A percentile compares a stretch with the other conserved stretches of the same genome.
phyloP scores from a whole-genome alignment of 148 eudicot genomes.

The Spergularia bocconei region DNA sequence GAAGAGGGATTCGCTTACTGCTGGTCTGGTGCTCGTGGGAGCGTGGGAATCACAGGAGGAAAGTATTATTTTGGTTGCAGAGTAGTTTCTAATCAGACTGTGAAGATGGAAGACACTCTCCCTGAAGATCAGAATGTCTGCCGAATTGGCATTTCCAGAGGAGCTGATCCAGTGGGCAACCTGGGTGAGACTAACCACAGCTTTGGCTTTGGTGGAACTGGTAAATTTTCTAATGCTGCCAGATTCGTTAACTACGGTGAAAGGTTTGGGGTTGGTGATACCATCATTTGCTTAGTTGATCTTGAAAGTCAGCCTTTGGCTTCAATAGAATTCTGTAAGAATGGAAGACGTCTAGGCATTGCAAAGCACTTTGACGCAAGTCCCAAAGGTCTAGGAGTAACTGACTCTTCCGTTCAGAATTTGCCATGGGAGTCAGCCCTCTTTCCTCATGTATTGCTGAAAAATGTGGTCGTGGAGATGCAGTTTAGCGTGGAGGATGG shows the following conservation, averaged over 20 bases:
- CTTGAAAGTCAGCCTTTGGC: slow-evolving; percentile 47
- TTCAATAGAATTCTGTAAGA: slow-evolving; percentile 52
- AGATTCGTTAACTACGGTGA: slow-evolving; percentile 52
- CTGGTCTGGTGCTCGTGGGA: slow-evolving; percentile 84
- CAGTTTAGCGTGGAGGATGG: slow-evolving; percentile 64
- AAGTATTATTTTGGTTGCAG: slow-evolving; percentile 69
- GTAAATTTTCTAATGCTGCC: slow-evolving; percentile 50
- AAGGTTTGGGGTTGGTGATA: slow-evolving; percentile 55
- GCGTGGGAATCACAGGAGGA: slow-evolving; percentile 55
- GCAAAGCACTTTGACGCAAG: slow-evolving; percentile 40
- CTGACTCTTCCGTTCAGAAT: slow-evolving; percentile 23
- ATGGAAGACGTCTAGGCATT: slow-evolving; percentile 50
- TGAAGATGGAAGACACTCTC: slow-evolving; percentile 58
- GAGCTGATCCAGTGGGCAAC: slow-evolving; percentile 49
- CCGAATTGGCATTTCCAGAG: slow-evolving; percentile 61
- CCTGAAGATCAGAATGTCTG: slow-evolving; percentile 41
- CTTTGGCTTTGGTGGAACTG: slow-evolving; percentile 61
- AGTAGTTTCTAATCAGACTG: slow-evolving; percentile 47
- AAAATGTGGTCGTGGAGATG: slow-evolving; percentile 57
- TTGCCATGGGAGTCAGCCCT: slow-evolving; percentile 46
- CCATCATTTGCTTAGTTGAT: slow-evolving; percentile 56
- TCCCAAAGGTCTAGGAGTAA: slow-evolving; percentile 34
- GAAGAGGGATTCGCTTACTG: slow-evolving; percentile 65
- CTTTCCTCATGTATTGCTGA: slow-evolving; percentile 67
- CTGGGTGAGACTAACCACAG: slow-evolving; percentile 62